Conservation (phyloP, 225 moss, liverwort and hornwort species). For the Physcomitrium patens region DNA sequence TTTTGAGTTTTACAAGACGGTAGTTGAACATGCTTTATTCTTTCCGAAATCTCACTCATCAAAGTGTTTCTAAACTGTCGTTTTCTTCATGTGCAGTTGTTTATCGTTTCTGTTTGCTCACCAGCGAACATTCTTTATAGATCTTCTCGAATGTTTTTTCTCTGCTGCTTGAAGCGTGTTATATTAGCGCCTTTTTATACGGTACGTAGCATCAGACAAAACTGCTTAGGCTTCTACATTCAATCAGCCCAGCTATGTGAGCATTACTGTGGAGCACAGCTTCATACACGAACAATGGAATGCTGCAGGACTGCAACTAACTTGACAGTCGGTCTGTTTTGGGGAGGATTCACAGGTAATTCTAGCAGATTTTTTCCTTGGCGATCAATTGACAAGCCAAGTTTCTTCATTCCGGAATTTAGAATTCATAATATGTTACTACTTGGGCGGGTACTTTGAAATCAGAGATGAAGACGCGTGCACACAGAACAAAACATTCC, state of each 20-base stretch:
- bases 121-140: slow-evolving; percentile 77
- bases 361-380: slow-evolving; percentile 88
- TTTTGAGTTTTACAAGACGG: slow-evolving; percentile 7
- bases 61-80: not conserved
- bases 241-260: not conserved
- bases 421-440: slow-evolving; percentile 86
- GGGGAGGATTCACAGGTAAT: slow-evolving; percentile 61
- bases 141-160: slow-evolving; percentile 75
- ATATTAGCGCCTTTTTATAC: slow-evolving; percentile 80
- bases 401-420: slow-evolving; percentile 73
- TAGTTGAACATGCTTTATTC: too few species aligned
- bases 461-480: slow-evolving; percentile 54
- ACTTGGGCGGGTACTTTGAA: slow-evolving; percentile 74
- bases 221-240: slow-evolving; percentile 15
- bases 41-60: too few species aligned
- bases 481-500: slow-evolving; percentile 46
- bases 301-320: too few species aligned
- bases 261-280: too few species aligned
- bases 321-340: too few species aligned
- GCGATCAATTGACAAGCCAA: slow-evolving; percentile 97
- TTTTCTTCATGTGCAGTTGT: slow-evolving; percentile 55
- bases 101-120: slow-evolving; percentile 58
- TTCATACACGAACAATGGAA: too few species aligned
- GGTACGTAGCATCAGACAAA: slow-evolving; percentile 38
- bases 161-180: slow-evolving; percentile 67